These are phyloP conservation scores for Guadua angustifolia DNA, from an alignment of 176 grass and related monocot species.

Conservation along the genomic window DNA sequence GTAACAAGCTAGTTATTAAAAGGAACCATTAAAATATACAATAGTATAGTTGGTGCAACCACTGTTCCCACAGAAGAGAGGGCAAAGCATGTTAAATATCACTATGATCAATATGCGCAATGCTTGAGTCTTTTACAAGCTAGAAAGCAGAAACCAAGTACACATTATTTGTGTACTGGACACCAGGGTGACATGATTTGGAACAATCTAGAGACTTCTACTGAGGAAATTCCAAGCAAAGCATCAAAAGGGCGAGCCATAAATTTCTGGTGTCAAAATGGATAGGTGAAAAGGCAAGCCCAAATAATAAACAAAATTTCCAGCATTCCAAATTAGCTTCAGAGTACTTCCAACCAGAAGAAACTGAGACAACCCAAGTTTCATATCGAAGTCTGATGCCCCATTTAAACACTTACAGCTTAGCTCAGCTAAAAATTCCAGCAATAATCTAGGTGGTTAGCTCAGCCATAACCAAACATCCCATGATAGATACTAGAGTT, in stretches of 20 bases:
- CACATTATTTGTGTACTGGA: constrained; percentile 16
- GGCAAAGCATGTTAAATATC: constrained; percentile 16
- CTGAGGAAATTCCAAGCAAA: neutral
- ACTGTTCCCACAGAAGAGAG: constrained; percentile 24
- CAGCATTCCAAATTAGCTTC: constrained; percentile 26
- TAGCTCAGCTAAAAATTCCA: constrained; percentile 14
- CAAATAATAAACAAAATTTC: neutral
- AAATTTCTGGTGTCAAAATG: neutral
- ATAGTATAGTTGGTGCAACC: constrained; percentile 37
- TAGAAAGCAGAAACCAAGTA: constrained; percentile 36
- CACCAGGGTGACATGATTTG: constrained; percentile 32
- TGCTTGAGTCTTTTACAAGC: constrained; percentile 15
- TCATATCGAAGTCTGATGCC: constrained; percentile 12
- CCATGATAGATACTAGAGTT: constrained; percentile 30
- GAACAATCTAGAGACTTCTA: constrained; percentile 18
- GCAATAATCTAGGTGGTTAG: neutral
- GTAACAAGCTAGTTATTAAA: constrained; percentile 27
- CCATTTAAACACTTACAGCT: constrained; percentile 9
- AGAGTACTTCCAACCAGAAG: constrained; percentile 11
- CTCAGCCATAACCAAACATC: constrained; percentile 8
- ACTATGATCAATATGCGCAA: constrained; percentile 9
- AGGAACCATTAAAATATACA: constrained; percentile 7
- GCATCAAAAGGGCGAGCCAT: neutral
- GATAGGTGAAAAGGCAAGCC: constrained; percentile 17
- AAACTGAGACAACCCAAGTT: constrained; percentile 27